Evolutionary conservation across 2,329 filamentous ascomycete species (phyloP).

Genomic region (Sarocladium kiliense): DNA sequence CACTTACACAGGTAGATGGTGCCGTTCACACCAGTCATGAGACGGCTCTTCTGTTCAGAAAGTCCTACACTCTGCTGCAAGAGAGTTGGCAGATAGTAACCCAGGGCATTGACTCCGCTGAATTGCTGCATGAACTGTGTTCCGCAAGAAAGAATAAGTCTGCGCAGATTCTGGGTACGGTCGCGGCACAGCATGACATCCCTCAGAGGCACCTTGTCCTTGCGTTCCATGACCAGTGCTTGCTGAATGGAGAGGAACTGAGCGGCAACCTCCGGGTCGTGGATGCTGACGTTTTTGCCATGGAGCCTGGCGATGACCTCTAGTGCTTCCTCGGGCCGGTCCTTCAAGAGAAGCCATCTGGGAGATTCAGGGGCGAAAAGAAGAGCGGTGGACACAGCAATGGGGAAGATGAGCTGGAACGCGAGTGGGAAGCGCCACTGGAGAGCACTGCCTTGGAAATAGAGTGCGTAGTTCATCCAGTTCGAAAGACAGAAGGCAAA

Average conservation of each 20-base stretch:
- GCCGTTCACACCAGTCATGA: constrained; percentile 49
- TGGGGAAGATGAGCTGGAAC: constrained; percentile 32
- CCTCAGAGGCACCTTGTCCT: constrained; percentile 23
- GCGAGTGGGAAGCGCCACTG: constrained; percentile 32
- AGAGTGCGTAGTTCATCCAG: constrained; percentile 41
- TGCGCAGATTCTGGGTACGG: constrained; percentile 30
- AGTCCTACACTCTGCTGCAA: constrained; percentile 52
- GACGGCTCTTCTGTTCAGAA: constrained; percentile 41
- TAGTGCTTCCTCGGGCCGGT: constrained; percentile 52
- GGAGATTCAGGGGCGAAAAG: constrained; percentile 40
- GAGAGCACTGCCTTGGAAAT: constrained; percentile 23
- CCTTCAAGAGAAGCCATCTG: constrained; percentile 46
- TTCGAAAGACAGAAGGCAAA: constrained; percentile 40
- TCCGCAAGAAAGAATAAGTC: constrained; percentile 35
- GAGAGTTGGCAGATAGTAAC: constrained; percentile 47
- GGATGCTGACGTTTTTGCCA: constrained; percentile 31
- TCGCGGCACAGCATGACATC: constrained; percentile 32
- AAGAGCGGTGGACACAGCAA: constrained; percentile 25
- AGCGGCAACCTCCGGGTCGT: constrained; percentile 21
- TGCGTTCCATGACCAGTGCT: constrained; percentile 29
- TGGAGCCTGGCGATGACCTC: constrained; percentile 52
- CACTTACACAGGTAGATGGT: constrained; percentile 29
- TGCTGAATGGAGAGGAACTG: constrained; percentile 31
- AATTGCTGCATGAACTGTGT: constrained; percentile 43
- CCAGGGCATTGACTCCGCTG: constrained; percentile 37